These are phyloP conservation scores for Sporobolomyces pararoseus DNA, from an alignment of 768 basidiomycete species.

Conservation along the genomic window DNA sequence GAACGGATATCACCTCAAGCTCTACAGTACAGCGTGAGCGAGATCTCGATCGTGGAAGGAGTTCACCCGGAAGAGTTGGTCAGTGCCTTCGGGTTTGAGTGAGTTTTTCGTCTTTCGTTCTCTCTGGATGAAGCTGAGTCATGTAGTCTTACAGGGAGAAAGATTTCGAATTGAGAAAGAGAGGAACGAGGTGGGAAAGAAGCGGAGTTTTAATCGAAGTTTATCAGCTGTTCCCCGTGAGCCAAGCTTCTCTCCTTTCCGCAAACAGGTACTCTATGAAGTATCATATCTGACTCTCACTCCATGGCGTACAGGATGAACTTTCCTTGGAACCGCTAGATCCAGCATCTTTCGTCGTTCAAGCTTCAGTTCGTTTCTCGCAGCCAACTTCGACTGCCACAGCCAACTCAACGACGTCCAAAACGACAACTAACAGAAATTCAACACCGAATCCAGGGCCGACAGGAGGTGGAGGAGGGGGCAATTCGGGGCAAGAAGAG, in stretches of 20 bases:
- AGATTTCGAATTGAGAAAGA: not conserved
- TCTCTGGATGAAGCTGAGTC: not conserved
- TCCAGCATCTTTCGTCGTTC: not conserved
- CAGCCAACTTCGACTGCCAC: not conserved
- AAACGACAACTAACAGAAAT: not conserved
- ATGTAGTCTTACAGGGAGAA: not conserved
- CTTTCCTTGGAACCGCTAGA: not conserved
- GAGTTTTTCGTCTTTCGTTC: not conserved
- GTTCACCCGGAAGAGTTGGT: conserved; percentile 2
- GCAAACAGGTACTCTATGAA: too few relatives aligned
- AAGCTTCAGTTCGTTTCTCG: conserved; percentile 12
- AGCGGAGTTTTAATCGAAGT: conserved; percentile 17
- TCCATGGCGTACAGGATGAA: not conserved
- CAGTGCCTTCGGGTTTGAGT: conserved; percentile 17
- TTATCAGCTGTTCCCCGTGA: conserved; percentile 17
- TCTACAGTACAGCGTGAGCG: conserved; percentile 24
- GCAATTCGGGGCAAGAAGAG: conserved; percentile 7
- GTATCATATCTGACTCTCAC: too few relatives aligned
- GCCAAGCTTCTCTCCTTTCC: too few relatives aligned
- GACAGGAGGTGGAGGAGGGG: not conserved
- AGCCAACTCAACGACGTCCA: not conserved
- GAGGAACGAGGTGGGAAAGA: conserved; percentile 10
- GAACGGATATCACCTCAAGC: conserved; percentile 9
- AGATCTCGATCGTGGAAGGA: conserved; percentile 20
- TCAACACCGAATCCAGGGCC: not conserved